Evolutionary conservation across 2,329 filamentous ascomycete species (phyloP).

Genomic region (Aureobasidium subglaciale): DNA sequence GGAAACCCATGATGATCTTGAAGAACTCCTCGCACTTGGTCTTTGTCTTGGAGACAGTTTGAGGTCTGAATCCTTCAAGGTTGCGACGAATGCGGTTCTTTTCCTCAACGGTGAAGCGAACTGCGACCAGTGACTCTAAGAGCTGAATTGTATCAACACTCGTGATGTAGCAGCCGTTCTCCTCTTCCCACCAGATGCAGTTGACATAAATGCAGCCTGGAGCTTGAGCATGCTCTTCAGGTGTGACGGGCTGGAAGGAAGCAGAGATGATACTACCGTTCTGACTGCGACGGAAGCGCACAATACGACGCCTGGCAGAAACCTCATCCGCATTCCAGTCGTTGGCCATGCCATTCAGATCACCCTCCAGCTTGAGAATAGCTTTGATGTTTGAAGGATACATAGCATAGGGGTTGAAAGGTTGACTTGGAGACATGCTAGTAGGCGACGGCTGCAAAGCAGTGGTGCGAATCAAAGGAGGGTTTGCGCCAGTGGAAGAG

Average conservation of each 20-base stretch:
- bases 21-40: constrained; percentile 89
- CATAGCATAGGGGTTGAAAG: constrained; percentile 71
- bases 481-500: constrained; percentile 40
- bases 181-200: constrained; percentile 96
- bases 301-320: constrained; percentile 70
- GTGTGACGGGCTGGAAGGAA: constrained; percentile 69
- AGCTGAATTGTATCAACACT: constrained; percentile 95
- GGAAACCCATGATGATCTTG: constrained; percentile 98
- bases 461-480: constrained; percentile 60
- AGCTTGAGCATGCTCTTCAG: constrained; percentile 60
- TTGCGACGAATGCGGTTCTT: constrained; percentile 97
- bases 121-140: constrained; percentile 82
- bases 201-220: constrained; percentile 89
- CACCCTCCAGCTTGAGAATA: constrained; percentile 73
- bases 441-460: constrained; percentile 49
- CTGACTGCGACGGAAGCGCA: constrained; percentile 81
- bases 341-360: constrained; percentile 75
- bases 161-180: constrained; percentile 83
- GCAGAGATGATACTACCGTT: constrained; percentile 73
- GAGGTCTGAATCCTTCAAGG: constrained; percentile 83
- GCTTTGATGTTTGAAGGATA: constrained; percentile 70
- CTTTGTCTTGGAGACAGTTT: constrained; percentile 91
- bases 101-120: constrained; percentile 89
- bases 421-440: constrained; percentile 37
- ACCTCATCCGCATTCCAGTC: constrained; percentile 79